phyloP scores from a whole-genome alignment of 768 basidiomycete species.

The Boletus eberwhitei region DNA sequence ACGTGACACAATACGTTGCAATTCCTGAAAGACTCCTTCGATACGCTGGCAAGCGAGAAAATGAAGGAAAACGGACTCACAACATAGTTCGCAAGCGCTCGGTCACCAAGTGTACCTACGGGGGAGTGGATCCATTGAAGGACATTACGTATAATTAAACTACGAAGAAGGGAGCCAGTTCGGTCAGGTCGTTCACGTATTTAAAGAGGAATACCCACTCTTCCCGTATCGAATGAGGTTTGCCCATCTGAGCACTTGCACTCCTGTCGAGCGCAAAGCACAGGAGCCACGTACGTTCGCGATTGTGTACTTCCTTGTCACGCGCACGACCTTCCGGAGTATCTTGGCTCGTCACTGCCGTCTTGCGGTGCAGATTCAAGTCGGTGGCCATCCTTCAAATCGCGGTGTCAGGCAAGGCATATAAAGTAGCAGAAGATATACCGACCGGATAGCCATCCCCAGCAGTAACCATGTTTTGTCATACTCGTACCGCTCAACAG shows the following conservation, averaged over 20 bases:
- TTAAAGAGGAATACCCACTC: conserved; percentile 58
- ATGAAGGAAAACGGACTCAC: conserved; percentile 39
- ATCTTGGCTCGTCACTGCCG: conserved; percentile 53
- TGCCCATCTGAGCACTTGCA: conserved; percentile 94
- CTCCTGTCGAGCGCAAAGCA: conserved; percentile 87
- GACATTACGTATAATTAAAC: conserved; percentile 85
- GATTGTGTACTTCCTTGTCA: conserved; percentile 85
- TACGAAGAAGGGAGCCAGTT: conserved; percentile 26
- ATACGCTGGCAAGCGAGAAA: background rate
- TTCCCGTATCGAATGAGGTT: conserved; percentile 88
- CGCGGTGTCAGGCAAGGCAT: conserved; percentile 8
- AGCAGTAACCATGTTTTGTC: conserved; percentile 91
- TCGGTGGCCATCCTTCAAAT: conserved; percentile 85
- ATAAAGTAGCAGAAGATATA: conserved; percentile 3
- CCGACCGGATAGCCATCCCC: conserved; percentile 80
- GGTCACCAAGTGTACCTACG: conserved; percentile 60
- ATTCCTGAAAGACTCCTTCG: conserved; percentile 45
- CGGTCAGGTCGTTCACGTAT: background rate
- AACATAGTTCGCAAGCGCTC: conserved; percentile 70
- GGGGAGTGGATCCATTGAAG: conserved; percentile 70
- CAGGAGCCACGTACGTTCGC: conserved; percentile 92
- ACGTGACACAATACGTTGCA: conserved; percentile 86
- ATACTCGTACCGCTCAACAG: conserved; percentile 94
- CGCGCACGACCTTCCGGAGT: conserved; percentile 77
- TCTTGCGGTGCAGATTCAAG: conserved; percentile 91